These are phyloP conservation scores for Saccharum officinarum DNA, from an alignment of 176 grass and related monocot species.

Conservation along the genomic window DNA sequence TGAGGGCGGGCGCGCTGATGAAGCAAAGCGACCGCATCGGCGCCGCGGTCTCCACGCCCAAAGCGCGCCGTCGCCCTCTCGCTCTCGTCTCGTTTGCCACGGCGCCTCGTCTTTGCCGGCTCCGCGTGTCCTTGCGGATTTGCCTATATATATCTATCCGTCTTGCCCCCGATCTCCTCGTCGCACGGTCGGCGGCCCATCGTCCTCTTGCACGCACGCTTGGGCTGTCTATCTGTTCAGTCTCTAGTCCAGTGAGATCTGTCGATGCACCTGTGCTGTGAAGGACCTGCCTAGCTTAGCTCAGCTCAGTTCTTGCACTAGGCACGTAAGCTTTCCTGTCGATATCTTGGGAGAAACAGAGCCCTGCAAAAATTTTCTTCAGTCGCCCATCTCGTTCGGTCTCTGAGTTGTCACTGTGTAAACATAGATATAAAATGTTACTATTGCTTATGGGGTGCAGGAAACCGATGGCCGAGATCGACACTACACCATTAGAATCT, in stretches of 20 bases:
- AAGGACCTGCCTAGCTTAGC: neutral
- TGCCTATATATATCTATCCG: neutral
- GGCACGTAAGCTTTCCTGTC: neutral
- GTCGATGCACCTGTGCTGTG: neutral
- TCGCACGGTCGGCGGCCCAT: neutral
- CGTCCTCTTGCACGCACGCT: neutral
- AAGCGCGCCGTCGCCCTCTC: neutral
- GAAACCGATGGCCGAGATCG: conserved; percentile 44
- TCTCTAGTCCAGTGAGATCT: neutral
- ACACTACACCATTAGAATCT: conserved; percentile 44
- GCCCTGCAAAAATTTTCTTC: neutral
- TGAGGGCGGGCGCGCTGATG: neutral
- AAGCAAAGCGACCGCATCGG: conserved; percentile 9
- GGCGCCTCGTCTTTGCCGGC: conserved; percentile 9
- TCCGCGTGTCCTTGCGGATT: neutral
- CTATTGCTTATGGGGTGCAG: neutral
- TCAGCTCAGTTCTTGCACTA: neutral
- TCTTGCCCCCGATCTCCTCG: neutral
- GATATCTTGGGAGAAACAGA: neutral
- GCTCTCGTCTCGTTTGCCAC: conserved; percentile 7
- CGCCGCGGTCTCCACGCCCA: neutral
- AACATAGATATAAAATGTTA: too few relatives aligned
- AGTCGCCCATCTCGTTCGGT: neutral
- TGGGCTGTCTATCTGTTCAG: neutral
- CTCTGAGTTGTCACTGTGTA: too few relatives aligned